Evolutionary conservation across 108 stramenopile species (phyloP).

Genomic region (Schizochytrium sp.): DNA sequence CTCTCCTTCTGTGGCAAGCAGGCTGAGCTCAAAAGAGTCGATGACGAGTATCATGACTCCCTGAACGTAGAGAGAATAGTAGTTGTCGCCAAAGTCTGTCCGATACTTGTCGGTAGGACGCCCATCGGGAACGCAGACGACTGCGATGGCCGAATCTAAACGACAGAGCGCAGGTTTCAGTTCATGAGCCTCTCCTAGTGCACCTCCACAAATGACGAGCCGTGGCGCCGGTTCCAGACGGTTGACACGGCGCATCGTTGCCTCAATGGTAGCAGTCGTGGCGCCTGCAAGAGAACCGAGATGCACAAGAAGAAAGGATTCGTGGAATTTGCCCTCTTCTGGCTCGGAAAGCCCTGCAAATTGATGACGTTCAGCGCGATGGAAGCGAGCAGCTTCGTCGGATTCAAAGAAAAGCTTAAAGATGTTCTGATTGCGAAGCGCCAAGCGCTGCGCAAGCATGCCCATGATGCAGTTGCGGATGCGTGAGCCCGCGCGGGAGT

Average conservation of each 20-base stretch:
- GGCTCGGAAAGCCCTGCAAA: background rate
- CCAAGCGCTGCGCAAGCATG: background rate
- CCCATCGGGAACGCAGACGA: background rate
- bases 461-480: background rate
- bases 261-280: background rate
- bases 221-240: background rate
- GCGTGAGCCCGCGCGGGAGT: background rate
- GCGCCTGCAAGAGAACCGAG: background rate
- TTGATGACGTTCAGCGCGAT: background rate
- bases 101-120: background rate
- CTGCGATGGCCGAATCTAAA: background rate
- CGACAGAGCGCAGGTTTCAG: background rate
- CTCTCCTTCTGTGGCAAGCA: background rate
- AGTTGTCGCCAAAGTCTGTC: background rate
- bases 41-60: background rate
- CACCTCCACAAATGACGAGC: background rate
- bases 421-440: background rate
- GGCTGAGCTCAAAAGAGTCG: background rate
- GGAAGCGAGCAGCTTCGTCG: background rate
- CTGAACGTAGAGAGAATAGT: background rate
- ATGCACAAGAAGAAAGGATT: background rate
- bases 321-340: background rate
- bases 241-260: background rate
- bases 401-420: background rate
- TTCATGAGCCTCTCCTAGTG: background rate